Percentiles rank a stretch among this genome's conserved stretches.
These are phyloP conservation scores for Chaetoceros muelleri DNA, from an alignment of 108 stramenopile genomes.

Conservation along the genomic window DNA sequence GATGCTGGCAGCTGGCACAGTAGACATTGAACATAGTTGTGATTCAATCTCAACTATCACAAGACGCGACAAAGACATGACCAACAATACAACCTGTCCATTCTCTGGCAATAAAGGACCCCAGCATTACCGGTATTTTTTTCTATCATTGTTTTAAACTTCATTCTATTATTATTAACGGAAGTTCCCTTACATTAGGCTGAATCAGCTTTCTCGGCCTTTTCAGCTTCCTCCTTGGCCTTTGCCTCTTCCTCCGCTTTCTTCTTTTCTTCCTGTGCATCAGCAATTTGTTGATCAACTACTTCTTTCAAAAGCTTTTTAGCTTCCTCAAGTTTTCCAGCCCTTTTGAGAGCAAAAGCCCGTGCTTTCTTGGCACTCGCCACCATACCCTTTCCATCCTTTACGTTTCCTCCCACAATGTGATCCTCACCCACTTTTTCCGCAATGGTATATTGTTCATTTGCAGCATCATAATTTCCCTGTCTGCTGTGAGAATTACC, in stretches of 20 bases:
- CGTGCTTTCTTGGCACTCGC: conserved; percentile 65
- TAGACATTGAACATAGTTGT: too few species aligned
- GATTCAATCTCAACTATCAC: too few species aligned
- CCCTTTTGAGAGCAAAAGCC: conserved; percentile 74
- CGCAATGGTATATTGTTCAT: conserved; percentile 57
- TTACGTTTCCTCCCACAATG: conserved; percentile 57
- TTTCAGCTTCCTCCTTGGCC: conserved; percentile 19
- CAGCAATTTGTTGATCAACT: conserved; percentile 53
- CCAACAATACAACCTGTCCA: too few species aligned
- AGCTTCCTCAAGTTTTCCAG: conserved; percentile 65
- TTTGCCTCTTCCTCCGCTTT: conserved; percentile 49
- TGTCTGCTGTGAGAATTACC: conserved; percentile 73
- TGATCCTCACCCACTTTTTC: conserved; percentile 74
- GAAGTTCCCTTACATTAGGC: not conserved
- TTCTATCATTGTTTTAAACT: not conserved
- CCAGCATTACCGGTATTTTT: not conserved
- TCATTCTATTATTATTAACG: not conserved
- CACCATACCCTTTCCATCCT: conserved; percentile 80
- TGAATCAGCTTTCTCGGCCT: conserved; percentile 4
- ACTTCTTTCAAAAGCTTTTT: conserved; percentile 67
- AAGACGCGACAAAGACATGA: too few species aligned
- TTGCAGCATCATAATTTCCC: conserved; percentile 61
- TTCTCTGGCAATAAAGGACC: too few species aligned
- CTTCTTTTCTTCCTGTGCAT: conserved; percentile 54
- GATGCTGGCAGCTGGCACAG: too few species aligned